phyloP scores from a whole-genome alignment of 1,139 yeast species.

The Debaryomyces psychrophilus region DNA sequence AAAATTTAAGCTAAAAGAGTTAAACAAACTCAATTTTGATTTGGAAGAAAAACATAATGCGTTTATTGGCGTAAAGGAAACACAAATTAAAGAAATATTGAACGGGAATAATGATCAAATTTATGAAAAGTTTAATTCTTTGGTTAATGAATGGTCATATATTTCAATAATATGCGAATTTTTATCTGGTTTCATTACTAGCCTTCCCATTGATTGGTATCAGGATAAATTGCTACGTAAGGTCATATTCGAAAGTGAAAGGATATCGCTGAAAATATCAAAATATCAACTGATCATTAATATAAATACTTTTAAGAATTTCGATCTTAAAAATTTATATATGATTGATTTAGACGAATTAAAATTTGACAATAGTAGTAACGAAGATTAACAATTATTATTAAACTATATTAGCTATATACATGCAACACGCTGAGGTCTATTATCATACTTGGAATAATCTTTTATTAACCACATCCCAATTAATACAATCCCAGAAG shows the following conservation, averaged over 20 bases:
- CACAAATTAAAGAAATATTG: conserved; percentile 9
- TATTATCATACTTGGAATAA: conserved; percentile 40
- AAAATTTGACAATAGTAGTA: conserved; percentile 2
- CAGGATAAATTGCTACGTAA: conserved; percentile 29
- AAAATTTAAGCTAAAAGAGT: conserved; percentile 19
- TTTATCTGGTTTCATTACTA: conserved; percentile 34
- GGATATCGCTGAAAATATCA: conserved; percentile 24
- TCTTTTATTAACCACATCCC: conserved; percentile 81
- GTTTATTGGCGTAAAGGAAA: conserved; percentile 10
- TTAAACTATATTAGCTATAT: conserved; percentile 8
- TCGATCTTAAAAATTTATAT: conserved; percentile 11
- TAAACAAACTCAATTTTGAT: conserved; percentile 20
- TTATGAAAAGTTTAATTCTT: conserved; percentile 8
- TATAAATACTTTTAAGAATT: conserved; percentile 10
- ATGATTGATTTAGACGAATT: conserved; percentile 19
- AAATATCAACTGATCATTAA: conserved; percentile 25
- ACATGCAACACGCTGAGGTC: conserved; percentile 4
- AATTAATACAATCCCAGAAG: conserved; percentile 79
- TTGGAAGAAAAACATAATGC: conserved; percentile 17
- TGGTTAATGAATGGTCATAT: conserved; percentile 29
- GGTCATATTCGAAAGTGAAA: conserved; percentile 33
- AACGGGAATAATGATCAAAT: not conserved
- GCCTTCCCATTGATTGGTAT: conserved; percentile 43
- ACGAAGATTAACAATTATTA: conserved; percentile 11
- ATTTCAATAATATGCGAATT: conserved; percentile 32